phyloP scores from a whole-genome alignment of 148 eudicot genomes.

The Fallopia convolvulus region DNA sequence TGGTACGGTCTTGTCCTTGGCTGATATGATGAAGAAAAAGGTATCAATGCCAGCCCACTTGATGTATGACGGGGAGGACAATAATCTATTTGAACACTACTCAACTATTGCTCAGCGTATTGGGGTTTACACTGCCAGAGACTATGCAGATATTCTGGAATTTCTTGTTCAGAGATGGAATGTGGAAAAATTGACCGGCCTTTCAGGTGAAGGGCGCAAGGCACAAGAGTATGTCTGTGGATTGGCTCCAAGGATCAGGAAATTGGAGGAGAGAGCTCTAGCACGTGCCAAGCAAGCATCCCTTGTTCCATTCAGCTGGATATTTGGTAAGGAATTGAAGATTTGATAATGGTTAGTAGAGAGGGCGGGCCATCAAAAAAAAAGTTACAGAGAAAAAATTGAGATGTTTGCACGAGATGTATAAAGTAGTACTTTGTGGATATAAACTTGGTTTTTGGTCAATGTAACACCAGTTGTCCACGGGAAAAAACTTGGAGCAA shows the following conservation, averaged over 20 bases:
- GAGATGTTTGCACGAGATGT: not conserved
- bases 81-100: constrained; percentile 38
- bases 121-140: constrained; percentile 42
- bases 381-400: not conserved
- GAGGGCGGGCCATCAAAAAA: not conserved
- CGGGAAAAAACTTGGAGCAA: too few species aligned
- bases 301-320: constrained; percentile 42
- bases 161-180: constrained; percentile 36
- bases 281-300: constrained; percentile 28
- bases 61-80: constrained; percentile 36
- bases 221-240: constrained; percentile 41
- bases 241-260: constrained; percentile 40
- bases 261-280: constrained; percentile 36
- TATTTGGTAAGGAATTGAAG: constrained; percentile 24
- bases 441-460: not conserved
- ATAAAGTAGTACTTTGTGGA: not conserved
- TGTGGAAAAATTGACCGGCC: constrained; percentile 24
- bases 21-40: constrained; percentile 47
- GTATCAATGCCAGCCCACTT: constrained; percentile 39
- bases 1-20: constrained; percentile 28
- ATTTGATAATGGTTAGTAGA: constrained; percentile 9
- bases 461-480: not conserved
- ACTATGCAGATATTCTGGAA: constrained; percentile 40
- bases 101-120: constrained; percentile 32
- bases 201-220: constrained; percentile 33